These are phyloP conservation scores for Penicillium daleae DNA, from an alignment of 495 filamentous ascomycete species.

Conservation along the genomic window DNA sequence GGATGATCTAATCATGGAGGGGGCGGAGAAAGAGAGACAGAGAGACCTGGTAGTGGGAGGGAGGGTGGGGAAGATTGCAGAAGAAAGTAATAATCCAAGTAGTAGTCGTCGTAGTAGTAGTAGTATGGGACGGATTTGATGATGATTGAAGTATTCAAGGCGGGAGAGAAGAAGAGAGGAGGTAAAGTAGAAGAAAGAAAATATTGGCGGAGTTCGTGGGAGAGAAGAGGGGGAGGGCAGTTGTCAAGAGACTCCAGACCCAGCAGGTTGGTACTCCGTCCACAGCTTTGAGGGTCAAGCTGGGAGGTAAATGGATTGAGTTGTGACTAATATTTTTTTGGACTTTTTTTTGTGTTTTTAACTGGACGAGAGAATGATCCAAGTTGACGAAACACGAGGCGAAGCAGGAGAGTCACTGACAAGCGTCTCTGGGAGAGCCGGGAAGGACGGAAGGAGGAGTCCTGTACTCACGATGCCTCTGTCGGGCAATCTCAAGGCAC, in stretches of 20 bases:
- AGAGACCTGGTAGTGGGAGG: not conserved
- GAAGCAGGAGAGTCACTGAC: not conserved
- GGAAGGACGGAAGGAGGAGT: not conserved
- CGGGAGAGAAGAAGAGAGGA: slow-evolving; percentile 11
- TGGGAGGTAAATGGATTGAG: not conserved
- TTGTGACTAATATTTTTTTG: not conserved
- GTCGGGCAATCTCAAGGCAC: not conserved
- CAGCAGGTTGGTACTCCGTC: not conserved
- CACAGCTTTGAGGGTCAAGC: not conserved
- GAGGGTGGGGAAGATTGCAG: slow-evolving; percentile 6
- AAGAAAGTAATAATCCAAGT: too few species aligned
- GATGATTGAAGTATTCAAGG: slow-evolving; percentile 8
- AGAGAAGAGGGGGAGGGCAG: not conserved
- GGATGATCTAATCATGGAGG: slow-evolving; percentile 28
- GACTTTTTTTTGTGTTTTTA: not conserved
- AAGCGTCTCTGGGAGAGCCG: not conserved
- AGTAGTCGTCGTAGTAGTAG: too few species aligned
- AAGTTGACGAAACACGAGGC: slow-evolving; percentile 1
- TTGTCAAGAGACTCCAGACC: too few species aligned
- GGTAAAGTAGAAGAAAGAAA: slow-evolving; percentile 22
- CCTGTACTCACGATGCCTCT: too few species aligned
- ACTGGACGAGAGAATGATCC: not conserved
- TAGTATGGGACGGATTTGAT: not conserved
- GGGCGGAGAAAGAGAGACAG: slow-evolving; percentile 11
- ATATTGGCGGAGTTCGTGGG: slow-evolving; percentile 6